Conservation (phyloP, 1,284 basidiomycete genomes). For the Marasmius fiardii region DNA sequence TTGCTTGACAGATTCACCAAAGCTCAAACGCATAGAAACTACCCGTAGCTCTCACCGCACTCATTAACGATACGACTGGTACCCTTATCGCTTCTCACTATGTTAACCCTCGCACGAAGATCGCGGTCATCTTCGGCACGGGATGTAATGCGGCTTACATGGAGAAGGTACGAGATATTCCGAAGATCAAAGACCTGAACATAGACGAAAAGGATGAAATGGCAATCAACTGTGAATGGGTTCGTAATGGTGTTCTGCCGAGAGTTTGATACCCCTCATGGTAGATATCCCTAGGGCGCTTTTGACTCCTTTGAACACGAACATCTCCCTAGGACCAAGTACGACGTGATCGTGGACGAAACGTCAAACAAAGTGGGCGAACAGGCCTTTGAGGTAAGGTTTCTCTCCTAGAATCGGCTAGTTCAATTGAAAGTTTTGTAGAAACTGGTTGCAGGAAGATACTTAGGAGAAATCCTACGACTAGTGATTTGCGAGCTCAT, state of each 20-base stretch:
- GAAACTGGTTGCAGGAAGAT: slow-evolving; percentile 98
- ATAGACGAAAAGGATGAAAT: slow-evolving; percentile 74
- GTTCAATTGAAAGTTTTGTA: slow-evolving; percentile 28
- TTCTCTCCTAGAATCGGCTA: neutral
- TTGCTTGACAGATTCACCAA: neutral
- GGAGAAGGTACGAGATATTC: slow-evolving; percentile 78
- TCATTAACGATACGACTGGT: slow-evolving; percentile 98
- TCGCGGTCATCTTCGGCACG: slow-evolving; percentile 96
- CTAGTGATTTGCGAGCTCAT: slow-evolving; percentile 94
- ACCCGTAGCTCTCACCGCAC: slow-evolving; percentile 76
- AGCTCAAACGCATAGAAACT: slow-evolving; percentile 43
- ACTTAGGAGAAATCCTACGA: slow-evolving; percentile 95
- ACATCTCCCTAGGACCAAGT: slow-evolving; percentile 92
- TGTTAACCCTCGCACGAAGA: slow-evolving; percentile 87
- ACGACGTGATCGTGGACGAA: slow-evolving; percentile 91
- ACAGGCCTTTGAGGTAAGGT: slow-evolving; percentile 80
- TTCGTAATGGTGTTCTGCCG: slow-evolving; percentile 29
- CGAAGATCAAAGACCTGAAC: slow-evolving; percentile 77
- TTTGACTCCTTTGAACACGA: slow-evolving; percentile 97
- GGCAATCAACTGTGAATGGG: slow-evolving; percentile 98
- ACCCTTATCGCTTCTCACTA: slow-evolving; percentile 97
- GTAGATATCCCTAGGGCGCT: slow-evolving; percentile 67
- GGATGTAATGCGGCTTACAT: slow-evolving; percentile 98
- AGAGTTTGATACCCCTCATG: slow-evolving; percentile 1
- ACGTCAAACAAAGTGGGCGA: slow-evolving; percentile 95